Base-by-base conservation (phyloP, 495 filamentous ascomycete genomes). In the Bryoglossum gracile region DNA sequence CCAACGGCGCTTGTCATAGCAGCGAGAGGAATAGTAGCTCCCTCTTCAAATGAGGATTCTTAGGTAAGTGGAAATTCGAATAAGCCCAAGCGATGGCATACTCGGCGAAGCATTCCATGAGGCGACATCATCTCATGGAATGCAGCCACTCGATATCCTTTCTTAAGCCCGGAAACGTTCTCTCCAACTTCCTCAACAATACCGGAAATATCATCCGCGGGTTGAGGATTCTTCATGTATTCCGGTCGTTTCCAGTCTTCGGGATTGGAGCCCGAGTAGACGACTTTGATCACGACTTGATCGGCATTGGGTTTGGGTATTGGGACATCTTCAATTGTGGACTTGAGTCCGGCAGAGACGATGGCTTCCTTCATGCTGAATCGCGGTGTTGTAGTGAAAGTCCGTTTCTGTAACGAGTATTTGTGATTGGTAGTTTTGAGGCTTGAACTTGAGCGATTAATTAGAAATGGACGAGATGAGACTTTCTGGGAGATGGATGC, bases 171-270 rank as follows among this genome's bases (percentile, higher is more conserved):
- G 18, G 72, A 88, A 35, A 96, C 88, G 17, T 77, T 81, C 41
- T 88, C 77, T 49, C 89, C 88, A 36, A 83, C 85, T 6, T 85
- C 81, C 53, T 94, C 75, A 46, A 95, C 65, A 58, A 86, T 78
- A 43, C 89, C 90, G 32, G 88, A 84, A 37, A 89, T 91, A 69
- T 95, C 90, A 72, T 95, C 89, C 51, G 89, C 89, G 25, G 95
- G 82, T 60, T 95, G 85, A 60, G 92, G 89, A 59, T 86, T 34
- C 6, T 50, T 8, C 11, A 13, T 23, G 24, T 49, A 40, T 0
- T 61, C 51, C 5, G 68, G 60, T 3, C 67, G 19, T 54, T 84
- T 87, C 84, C 83, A 87, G 65, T 91, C 87, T 58, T 90, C 90
- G 2, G 87, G 87, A 61, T 90, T 90, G 17, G 77, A 80, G 16